Evolutionary conservation across 208 protist genomes (phyloP), one percentile per base, ranked within the genome.

Genomic region (Leishmania braziliensis): DNA sequence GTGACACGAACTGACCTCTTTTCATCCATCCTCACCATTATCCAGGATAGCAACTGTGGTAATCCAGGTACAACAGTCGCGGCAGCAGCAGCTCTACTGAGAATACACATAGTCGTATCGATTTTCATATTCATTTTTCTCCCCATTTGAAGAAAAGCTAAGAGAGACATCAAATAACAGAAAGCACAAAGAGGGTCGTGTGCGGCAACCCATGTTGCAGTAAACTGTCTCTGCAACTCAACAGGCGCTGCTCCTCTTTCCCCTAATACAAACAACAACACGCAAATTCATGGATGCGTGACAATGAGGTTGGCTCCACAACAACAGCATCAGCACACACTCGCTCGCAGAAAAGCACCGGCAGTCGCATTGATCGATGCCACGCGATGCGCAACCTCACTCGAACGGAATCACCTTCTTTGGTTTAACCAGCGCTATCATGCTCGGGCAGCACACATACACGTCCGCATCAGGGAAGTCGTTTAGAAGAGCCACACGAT

Each of bases 361-460:
- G 62, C n/a, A 66, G 18, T 39, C 62, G 36, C 8, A 53, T 6
- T 50, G 20, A 73, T 73, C 46, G 39, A n/a, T 46, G 39, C 43
- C 68, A 29, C 43, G n/a, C 43, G 26, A 26, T 29, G 46, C 14
- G 10, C 10, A 16, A 51, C 48, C 50, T 69, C 75, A 84, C 23
- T 66, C 46, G 68, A 87, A 85, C 8, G 90, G 85, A 48, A 93
- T 79, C n/a, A 90, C 62, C 23, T 80, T 68, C 77, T 95, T 95
- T 33, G 82, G 66, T 29, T 88, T 77, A 20, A 95, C 86, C 26
- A 97, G 70, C 65, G 86, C 83, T 39, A 95, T 73, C 77, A 84
- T 86, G 54, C 83, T 92, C 9, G 92, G 94, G 69, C 87, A 95
- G 83, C 92, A 96, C 23, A 97, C 91, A 77, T 95, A 97, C 23